phyloP scores from a whole-genome alignment of 192 early-diverging fungal genomes.

The Mortierella antarctica region DNA sequence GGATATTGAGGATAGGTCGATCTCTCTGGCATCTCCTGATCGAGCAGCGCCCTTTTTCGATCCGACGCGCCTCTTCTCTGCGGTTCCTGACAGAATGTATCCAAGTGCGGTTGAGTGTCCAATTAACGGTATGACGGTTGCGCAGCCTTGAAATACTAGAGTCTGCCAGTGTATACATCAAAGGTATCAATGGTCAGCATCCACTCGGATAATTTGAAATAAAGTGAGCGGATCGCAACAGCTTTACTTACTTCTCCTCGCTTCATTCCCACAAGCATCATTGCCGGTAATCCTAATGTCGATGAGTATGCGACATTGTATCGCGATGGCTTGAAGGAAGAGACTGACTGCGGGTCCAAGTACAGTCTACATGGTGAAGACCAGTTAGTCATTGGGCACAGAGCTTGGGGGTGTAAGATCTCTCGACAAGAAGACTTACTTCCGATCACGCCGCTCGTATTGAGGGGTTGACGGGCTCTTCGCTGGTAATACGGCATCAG shows the following conservation, averaged over 20 bases:
- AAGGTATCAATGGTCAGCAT: no score
- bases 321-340: constrained; percentile 44
- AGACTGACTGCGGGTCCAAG: constrained; percentile 47
- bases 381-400: not conserved
- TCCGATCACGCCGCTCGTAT: constrained; percentile 30
- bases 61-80: constrained; percentile 2
- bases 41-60: constrained; percentile 9
- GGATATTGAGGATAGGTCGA: constrained; percentile 38
- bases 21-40: constrained; percentile 1
- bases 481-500: not conserved
- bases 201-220: not conserved
- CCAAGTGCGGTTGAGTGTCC: constrained; percentile 57
- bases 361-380: constrained; percentile 8
- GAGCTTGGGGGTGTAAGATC: not conserved
- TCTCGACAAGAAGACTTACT: not conserved
- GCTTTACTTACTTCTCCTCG: constrained; percentile 51
- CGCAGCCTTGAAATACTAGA: constrained; percentile 62
- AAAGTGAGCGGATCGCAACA: not conserved
- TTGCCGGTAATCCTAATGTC: constrained; percentile 10
- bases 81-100: constrained; percentile 48
- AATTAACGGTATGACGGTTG: constrained; percentile 55
- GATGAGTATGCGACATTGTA: constrained; percentile 34
- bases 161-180: constrained; percentile 18
- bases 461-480: not conserved
- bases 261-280: constrained; percentile 56